Evolutionary conservation across 805 yeast genomes (phyloP).

Genomic region (Candida fluviatilis): DNA sequence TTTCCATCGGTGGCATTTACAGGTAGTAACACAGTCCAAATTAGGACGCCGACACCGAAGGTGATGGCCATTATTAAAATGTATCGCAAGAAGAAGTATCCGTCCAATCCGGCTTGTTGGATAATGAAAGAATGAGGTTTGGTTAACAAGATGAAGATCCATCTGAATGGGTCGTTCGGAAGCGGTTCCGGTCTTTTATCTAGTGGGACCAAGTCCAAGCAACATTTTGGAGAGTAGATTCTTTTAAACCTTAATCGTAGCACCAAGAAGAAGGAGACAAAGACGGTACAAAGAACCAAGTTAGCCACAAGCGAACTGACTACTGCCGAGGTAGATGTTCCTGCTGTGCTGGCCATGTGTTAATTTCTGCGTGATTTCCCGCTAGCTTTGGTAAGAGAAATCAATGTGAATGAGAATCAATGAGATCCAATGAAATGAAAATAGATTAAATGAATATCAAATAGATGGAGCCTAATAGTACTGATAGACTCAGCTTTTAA

Average conservation of each 20-base stretch:
- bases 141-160: constrained; percentile 62
- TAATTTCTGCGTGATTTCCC: too few species aligned
- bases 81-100: constrained; percentile 84
- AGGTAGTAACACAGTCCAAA: constrained; percentile 74
- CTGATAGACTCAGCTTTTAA: too few species aligned
- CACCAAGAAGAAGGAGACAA: constrained; percentile 58
- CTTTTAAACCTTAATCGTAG: constrained; percentile 63
- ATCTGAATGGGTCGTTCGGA: constrained; percentile 61
- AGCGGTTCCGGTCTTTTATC: constrained; percentile 71
- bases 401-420: too few species aligned
- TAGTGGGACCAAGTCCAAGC: constrained; percentile 53
- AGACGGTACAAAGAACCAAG: constrained; percentile 59
- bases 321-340: constrained; percentile 65
- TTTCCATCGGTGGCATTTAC: constrained; percentile 71
- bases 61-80: constrained; percentile 51
- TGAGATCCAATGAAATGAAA: too few species aligned
- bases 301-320: constrained; percentile 68
- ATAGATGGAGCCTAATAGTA: too few species aligned
- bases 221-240: constrained; percentile 81
- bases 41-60: constrained; percentile 42
- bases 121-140: constrained; percentile 74
- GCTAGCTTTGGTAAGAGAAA: too few species aligned
- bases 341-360: constrained; percentile 7
- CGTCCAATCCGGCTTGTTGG: constrained; percentile 90
- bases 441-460: too few species aligned